A percentile compares a stretch with the other conserved stretches of the same genome.
phyloP scores from a whole-genome alignment of 768 basidiomycete genomes.

The Guyanaporus albipodus region DNA sequence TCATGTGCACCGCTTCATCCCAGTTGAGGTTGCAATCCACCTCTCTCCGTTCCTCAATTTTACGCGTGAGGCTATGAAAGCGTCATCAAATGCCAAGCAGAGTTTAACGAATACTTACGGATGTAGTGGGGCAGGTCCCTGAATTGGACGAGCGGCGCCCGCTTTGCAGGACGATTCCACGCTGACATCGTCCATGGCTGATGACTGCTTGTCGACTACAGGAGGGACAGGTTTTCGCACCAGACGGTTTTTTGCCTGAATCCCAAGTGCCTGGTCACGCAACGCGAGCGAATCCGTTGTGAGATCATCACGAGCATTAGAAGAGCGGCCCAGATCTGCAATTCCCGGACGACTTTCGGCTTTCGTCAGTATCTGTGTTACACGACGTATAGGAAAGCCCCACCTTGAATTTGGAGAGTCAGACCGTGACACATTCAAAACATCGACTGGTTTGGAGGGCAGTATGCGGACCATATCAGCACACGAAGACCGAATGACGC shows the following conservation, averaged over 20 bases:
- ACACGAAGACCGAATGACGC: background rate
- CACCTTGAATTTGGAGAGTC: constrained; percentile 1
- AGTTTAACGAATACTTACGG: constrained; percentile 11
- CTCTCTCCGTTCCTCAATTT: no score
- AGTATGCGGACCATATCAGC: background rate
- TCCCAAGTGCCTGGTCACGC: background rate
- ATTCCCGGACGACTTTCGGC: background rate
- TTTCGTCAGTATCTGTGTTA: background rate
- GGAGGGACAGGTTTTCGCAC: background rate
- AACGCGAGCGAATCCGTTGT: background rate
- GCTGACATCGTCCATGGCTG: background rate
- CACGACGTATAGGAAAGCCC: background rate
- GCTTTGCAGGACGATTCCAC: background rate
- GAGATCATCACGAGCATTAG: background rate
- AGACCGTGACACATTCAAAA: background rate
- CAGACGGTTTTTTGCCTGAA: background rate
- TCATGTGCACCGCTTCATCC: background rate
- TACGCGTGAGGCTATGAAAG: no score
- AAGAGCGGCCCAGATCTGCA: background rate
- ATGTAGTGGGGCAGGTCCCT: background rate
- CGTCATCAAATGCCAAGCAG: no score
- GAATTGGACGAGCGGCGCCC: background rate
- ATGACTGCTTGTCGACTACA: background rate
- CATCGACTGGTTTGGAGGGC: background rate
- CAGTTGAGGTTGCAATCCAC: background rate